Evolutionary conservation across 2,329 filamentous ascomycete genomes (phyloP).

Genomic region (Golovinomyces cichoracearum): DNA sequence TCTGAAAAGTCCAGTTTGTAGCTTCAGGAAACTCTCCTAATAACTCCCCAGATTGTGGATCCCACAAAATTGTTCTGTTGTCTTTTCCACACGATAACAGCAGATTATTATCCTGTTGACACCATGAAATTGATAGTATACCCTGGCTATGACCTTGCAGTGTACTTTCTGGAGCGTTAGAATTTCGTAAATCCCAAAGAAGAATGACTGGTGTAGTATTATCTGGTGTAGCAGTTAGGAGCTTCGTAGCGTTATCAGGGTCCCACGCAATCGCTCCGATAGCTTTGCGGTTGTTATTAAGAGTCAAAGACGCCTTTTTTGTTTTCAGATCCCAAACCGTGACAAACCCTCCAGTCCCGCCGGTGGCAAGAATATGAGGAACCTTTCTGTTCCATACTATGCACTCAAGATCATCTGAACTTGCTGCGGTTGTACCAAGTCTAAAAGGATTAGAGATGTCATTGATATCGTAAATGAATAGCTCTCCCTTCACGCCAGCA

Average conservation of each 20-base stretch:
- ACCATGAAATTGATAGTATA: slow-evolving; percentile 87
- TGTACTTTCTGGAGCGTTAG: slow-evolving; percentile 72
- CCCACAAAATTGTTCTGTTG: slow-evolving; percentile 88
- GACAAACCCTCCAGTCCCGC: slow-evolving; percentile 77
- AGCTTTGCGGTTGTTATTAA: slow-evolving; percentile 81
- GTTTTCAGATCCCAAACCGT: slow-evolving; percentile 97
- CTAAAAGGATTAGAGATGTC: slow-evolving; percentile 71
- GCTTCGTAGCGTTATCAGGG: slow-evolving; percentile 77
- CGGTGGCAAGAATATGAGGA: slow-evolving; percentile 82
- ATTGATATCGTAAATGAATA: slow-evolving; percentile 86
- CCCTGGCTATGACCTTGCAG: slow-evolving; percentile 85
- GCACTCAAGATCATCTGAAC: slow-evolving; percentile 85
- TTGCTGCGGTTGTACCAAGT: slow-evolving; percentile 62
- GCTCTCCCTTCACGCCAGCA: slow-evolving; percentile 78
- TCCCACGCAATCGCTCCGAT: slow-evolving; percentile 96
- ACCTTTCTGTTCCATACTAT: slow-evolving; percentile 98
- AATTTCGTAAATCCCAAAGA: slow-evolving; percentile 87
- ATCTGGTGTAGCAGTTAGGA: slow-evolving; percentile 74
- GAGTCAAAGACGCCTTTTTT: slow-evolving; percentile 84
- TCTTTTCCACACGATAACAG: slow-evolving; percentile 89
- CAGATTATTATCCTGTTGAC: slow-evolving; percentile 64
- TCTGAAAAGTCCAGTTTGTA: slow-evolving; percentile 98
- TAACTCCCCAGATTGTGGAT: slow-evolving; percentile 65
- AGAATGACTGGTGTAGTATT: slow-evolving; percentile 71
- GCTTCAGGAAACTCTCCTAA: slow-evolving; percentile 89